Conservation (phyloP, 2,329 filamentous ascomycete species). For the Penicillium concentricum region DNA sequence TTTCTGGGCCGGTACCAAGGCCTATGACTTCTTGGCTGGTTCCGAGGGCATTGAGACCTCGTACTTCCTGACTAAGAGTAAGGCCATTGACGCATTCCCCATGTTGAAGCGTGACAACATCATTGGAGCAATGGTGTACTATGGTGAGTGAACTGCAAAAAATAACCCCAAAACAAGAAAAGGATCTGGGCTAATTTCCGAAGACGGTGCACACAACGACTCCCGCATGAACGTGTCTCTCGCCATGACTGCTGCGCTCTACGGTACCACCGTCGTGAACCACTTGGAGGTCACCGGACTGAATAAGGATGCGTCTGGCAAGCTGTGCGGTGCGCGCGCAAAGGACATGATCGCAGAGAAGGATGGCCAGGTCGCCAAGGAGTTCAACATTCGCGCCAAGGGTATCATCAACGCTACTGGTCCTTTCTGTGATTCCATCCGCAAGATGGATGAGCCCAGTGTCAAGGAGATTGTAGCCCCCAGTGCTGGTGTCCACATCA, state of each 20-base stretch:
- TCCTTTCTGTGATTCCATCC: conserved; percentile 80
- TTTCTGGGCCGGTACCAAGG: conserved; percentile 70
- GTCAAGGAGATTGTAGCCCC: conserved; percentile 79
- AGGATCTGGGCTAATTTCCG: not conserved
- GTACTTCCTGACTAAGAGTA: conserved; percentile 83
- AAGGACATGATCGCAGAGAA: conserved; percentile 68
- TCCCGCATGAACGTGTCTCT: conserved; percentile 89
- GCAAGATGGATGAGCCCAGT: conserved; percentile 75
- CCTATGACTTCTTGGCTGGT: conserved; percentile 81
- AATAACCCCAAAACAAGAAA: not conserved
- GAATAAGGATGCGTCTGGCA: conserved; percentile 70
- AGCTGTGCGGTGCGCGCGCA: conserved; percentile 69
- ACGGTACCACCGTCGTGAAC: conserved; percentile 78
- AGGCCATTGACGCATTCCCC: conserved; percentile 81
- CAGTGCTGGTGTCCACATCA: conserved; percentile 80
- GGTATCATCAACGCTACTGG: conserved; percentile 87
- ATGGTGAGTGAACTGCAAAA: conserved; percentile 59
- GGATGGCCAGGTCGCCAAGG: conserved; percentile 60
- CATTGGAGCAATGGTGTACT: conserved; percentile 82
- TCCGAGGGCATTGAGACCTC: conserved; percentile 85
- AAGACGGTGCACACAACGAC: conserved; percentile 86
- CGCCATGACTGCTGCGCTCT: conserved; percentile 84
- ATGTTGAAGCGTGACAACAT: conserved; percentile 81
- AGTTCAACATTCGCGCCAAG: conserved; percentile 72
- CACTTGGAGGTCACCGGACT: conserved; percentile 77